Evolutionary conservation across 1,139 yeast genomes (phyloP).

Genomic region (Nadsonia starkeyi-henricii): DNA sequence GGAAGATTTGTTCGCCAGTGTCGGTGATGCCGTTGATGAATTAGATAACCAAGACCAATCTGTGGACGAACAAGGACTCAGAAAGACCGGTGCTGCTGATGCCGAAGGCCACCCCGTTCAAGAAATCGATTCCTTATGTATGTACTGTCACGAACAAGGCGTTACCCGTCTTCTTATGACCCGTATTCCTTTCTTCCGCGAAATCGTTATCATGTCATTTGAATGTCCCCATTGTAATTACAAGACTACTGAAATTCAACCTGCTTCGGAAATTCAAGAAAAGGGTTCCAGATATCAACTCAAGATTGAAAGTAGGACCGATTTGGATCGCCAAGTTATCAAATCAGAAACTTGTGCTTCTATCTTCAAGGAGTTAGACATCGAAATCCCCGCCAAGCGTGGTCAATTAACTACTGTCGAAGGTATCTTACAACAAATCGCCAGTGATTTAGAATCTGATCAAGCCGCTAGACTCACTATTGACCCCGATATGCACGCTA

Average conservation of each 20-base stretch:
- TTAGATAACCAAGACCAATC: constrained; percentile 14
- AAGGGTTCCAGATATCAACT: constrained; percentile 69
- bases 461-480: constrained; percentile 60
- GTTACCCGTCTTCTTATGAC: constrained; percentile 73
- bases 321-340: constrained; percentile 80
- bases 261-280: constrained; percentile 71
- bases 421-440: constrained; percentile 73
- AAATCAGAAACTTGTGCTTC: constrained; percentile 83
- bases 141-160: constrained; percentile 88
- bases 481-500: constrained; percentile 64
- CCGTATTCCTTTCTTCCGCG: constrained; percentile 81
- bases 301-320: constrained; percentile 55
- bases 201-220: constrained; percentile 87
- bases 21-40: constrained; percentile 17
- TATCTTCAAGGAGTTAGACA: constrained; percentile 68
- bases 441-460: constrained; percentile 65
- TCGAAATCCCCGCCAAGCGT: constrained; percentile 89
- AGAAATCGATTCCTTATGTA: constrained; percentile 86
- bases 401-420: constrained; percentile 91
- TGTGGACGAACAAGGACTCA: constrained; percentile 16
- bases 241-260: constrained; percentile 84
- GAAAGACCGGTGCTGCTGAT: constrained; percentile 38
- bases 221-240: constrained; percentile 91
- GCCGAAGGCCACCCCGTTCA: constrained; percentile 95
- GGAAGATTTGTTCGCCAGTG: constrained; percentile 11